Base-by-base conservation (phyloP, 352 stramenopile genomes). In the Pythium biforme region DNA sequence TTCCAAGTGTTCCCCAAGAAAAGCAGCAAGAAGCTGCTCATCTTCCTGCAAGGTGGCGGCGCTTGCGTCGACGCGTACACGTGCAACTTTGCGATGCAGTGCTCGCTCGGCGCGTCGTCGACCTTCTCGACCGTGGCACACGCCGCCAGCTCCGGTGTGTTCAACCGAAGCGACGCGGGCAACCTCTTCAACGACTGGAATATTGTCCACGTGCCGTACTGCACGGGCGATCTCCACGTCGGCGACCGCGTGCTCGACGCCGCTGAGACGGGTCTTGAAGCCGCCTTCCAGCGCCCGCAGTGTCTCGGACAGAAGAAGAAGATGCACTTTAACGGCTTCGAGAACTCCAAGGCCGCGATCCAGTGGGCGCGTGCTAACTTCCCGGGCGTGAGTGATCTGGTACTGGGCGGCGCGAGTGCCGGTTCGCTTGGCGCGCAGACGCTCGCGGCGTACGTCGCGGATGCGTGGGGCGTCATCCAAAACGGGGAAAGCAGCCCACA, bases 211-310 rank as follows among this genome's bases (percentile, higher is more conserved):
- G 50, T 87, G 29, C 79, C 79, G 14, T 88, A 88, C 66, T 90
- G 79, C 64, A 89, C 81, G 26, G 79, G 81, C 29, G 81, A 89
- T 62, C 56, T 90, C 46, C 77, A 89, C 59, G 52, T 89, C 9
- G 79, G 81, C 39, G 79, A 69, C 60, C 48, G 56, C 15, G 62
- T 81, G 6, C 57, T 54, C 49, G 72, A 31, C 37, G 41, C 25
- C 67, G 73, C 34, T 45, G 41, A 17, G 68, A 84, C 45, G 73
- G 62, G 52, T 0, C 29, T 86, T 11, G 77, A 84, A 49, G 43
- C 53, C 7, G 45, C 81, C 11, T 70, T 89, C 5, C 49, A 68
- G 23, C 69, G 63, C 33, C 66, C 74, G 19, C 53, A 80, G 47
- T 88, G 77, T 27, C 51, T 78, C 22, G 72, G 68, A 22, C 71